Evolutionary conservation across 305 asterid genomes (phyloP).

Genomic region (Lippia alba): DNA sequence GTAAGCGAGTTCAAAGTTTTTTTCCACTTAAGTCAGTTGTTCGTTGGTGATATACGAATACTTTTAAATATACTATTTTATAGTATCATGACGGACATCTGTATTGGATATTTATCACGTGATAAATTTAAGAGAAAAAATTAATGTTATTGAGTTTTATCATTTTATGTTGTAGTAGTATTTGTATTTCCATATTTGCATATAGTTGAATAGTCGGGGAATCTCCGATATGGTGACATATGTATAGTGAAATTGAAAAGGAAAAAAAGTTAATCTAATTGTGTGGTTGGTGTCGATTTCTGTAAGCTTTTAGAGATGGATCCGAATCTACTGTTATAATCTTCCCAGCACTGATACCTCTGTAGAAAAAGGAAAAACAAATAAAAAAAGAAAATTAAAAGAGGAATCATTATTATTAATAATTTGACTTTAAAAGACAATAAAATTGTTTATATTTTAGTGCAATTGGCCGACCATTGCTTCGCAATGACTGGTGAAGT

Average conservation of each 20-base stretch:
- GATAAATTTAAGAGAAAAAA: no score
- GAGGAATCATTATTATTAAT: slow-evolving; percentile 32
- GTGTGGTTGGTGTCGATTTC: slow-evolving; percentile 29
- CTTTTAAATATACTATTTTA: no score
- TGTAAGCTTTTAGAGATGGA: slow-evolving; percentile 25
- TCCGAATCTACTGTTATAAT: slow-evolving; percentile 31
- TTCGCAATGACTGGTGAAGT: slow-evolving; percentile 37
- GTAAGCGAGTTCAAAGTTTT: no score
- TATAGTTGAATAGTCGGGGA: background rate
- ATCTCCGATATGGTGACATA: slow-evolving; percentile 18
- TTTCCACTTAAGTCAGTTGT: no score
- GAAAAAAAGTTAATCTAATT: background rate
- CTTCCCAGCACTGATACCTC: slow-evolving; percentile 30
- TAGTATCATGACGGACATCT: no score
- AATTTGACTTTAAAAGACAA: slow-evolving; percentile 17
- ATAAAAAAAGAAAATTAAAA: background rate
- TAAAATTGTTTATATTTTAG: slow-evolving; percentile 10
- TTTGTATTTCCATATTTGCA: no score
- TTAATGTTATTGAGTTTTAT: no score
- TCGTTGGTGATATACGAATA: no score
- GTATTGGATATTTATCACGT: no score
- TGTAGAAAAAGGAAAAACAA: slow-evolving; percentile 37
- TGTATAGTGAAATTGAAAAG: background rate
- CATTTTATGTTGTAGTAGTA: no score
- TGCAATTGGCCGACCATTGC: slow-evolving; percentile 49